Conservation (phyloP, 352 stramenopile genomes). For the Globisporangium alternatum region DNA sequence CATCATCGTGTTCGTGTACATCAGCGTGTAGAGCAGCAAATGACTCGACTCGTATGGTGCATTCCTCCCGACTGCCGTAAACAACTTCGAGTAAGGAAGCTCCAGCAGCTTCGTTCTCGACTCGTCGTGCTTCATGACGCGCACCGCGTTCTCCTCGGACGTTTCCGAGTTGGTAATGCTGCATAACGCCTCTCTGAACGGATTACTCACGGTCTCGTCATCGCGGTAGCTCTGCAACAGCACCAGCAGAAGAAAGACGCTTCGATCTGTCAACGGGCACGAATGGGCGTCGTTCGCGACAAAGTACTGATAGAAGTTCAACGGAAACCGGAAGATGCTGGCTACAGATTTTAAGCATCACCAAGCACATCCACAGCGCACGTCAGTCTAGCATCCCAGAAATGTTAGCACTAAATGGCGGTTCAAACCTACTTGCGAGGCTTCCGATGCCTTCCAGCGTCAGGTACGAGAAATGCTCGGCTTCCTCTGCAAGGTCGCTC, state of each 20-base stretch:
- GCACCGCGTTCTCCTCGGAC: slow-evolving; percentile 9
- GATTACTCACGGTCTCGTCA: slow-evolving; percentile 41
- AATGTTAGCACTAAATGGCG: background rate
- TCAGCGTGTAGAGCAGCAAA: slow-evolving; percentile 69
- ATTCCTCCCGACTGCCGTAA: slow-evolving; percentile 45
- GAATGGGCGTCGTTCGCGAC: slow-evolving; percentile 44
- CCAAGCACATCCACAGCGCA: background rate
- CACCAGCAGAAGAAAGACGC: slow-evolving; percentile 59
- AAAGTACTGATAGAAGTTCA: slow-evolving; percentile 70
- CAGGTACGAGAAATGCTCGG: slow-evolving; percentile 64
- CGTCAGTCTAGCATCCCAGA: background rate
- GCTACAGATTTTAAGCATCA: slow-evolving; percentile 22
- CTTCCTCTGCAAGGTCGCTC: slow-evolving; percentile 38
- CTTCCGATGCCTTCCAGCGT: slow-evolving; percentile 65
- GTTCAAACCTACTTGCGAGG: slow-evolving; percentile 46
- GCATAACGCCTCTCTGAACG: slow-evolving; percentile 56
- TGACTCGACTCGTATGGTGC: slow-evolving; percentile 64
- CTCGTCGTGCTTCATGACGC: slow-evolving; percentile 27
- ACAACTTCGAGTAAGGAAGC: slow-evolving; percentile 51
- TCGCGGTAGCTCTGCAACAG: slow-evolving; percentile 72
- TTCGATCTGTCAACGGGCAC: slow-evolving; percentile 65
- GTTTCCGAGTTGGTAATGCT: slow-evolving; percentile 35
- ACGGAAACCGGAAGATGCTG: slow-evolving; percentile 61
- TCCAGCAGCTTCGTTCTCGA: slow-evolving; percentile 24
- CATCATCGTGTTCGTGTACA: slow-evolving; percentile 65